Evolutionary conservation across 225 moss, liverwort and hornwort species (phyloP).

Genomic region (Physcomitrium patens): DNA sequence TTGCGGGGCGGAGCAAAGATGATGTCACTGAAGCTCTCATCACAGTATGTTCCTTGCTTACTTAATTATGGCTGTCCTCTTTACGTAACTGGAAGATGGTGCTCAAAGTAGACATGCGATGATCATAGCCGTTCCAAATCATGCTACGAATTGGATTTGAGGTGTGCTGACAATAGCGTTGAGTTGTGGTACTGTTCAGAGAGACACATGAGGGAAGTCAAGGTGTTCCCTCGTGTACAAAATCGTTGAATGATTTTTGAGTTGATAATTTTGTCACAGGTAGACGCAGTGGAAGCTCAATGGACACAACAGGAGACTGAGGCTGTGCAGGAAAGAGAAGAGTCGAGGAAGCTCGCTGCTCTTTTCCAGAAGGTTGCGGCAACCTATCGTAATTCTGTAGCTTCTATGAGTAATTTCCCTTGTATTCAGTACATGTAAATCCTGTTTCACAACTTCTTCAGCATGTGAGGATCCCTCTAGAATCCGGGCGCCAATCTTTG

Average conservation of each 20-base stretch:
- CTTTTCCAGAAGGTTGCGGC: slow-evolving; percentile 53
- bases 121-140: too few species aligned
- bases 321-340: slow-evolving; percentile 44
- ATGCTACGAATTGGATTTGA: not conserved
- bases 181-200: not conserved
- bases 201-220: not conserved
- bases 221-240: not conserved
- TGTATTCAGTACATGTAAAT: not conserved
- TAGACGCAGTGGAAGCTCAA: slow-evolving; percentile 60
- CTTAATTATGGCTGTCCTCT: too few species aligned
- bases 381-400: not conserved
- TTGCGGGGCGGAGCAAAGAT: slow-evolving; percentile 59
- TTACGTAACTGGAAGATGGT: too few species aligned
- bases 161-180: not conserved
- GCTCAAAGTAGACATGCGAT: too few species aligned
- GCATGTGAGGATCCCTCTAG: not conserved
- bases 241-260: not conserved
- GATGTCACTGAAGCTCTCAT: slow-evolving; percentile 53
- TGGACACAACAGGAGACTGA: slow-evolving; percentile 61
- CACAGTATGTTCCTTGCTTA: slow-evolving; percentile 32
- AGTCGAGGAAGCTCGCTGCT: slow-evolving; percentile 47
- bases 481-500: not conserved
- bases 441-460: not conserved
- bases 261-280: slow-evolving; percentile 28
- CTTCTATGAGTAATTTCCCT: not conserved